Evolutionary conservation across 108 stramenopile genomes (phyloP).

Genomic region (Cyclotella atomus): DNA sequence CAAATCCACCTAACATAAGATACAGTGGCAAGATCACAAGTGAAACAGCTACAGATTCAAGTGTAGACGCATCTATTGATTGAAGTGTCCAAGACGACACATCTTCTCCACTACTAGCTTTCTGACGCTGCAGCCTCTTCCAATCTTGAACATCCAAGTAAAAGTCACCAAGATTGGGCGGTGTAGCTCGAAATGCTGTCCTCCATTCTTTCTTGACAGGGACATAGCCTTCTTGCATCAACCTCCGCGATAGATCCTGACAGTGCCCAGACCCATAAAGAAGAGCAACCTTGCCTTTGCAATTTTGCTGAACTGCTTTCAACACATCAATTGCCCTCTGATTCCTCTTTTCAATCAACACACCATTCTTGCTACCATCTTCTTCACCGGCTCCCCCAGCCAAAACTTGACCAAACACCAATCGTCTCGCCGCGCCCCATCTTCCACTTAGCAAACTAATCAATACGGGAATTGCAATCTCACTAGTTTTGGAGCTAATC

Average conservation of each 20-base stretch:
- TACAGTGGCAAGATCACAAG: conserved; percentile 62
- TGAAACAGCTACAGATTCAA: conserved; percentile 52
- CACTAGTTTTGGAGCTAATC: conserved; percentile 13
- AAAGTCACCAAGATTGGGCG: conserved; percentile 40
- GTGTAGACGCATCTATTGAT: conserved; percentile 35
- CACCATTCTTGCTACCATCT: conserved; percentile 34
- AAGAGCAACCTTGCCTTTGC: conserved; percentile 41
- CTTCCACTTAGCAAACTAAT: conserved; percentile 37
- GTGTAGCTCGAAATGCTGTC: conserved; percentile 64
- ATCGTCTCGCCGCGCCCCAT: conserved; percentile 49
- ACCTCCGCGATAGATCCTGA: conserved; percentile 64
- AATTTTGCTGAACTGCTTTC: conserved; percentile 25
- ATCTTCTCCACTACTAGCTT: conserved; percentile 7
- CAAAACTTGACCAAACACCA: conserved; percentile 76
- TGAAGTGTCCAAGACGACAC: conserved; percentile 15
- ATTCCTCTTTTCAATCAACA: conserved; percentile 66
- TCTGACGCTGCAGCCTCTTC: conserved; percentile 3
- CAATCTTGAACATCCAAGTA: conserved; percentile 13
- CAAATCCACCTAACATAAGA: conserved; percentile 73
- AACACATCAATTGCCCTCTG: conserved; percentile 69
- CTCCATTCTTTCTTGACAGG: conserved; percentile 68
- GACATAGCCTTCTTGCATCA: conserved; percentile 53
- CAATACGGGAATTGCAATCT: conserved; percentile 48
- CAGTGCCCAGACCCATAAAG: conserved; percentile 81
- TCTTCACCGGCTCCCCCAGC: conserved; percentile 47